Conservation (phyloP, 2,329 filamentous ascomycete species). For the Diaporthe sp. region DNA sequence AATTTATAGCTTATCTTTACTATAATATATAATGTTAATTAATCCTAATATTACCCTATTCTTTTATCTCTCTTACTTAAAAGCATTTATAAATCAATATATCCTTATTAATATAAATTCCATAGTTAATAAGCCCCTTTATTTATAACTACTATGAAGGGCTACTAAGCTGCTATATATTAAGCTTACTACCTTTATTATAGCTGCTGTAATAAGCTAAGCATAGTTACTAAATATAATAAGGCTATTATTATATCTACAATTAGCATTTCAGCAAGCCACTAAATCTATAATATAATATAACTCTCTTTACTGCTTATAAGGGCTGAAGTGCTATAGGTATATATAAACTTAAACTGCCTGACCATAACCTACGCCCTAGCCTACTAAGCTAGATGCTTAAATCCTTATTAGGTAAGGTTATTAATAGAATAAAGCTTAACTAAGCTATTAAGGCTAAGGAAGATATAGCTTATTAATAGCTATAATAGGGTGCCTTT, state of each 20-base stretch:
- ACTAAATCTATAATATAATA: rapidly evolving
- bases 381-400: background rate
- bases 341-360: background rate
- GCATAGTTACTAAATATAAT: background rate
- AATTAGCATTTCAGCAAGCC: background rate
- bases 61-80: no score
- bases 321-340: background rate
- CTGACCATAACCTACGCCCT: rapidly evolving
- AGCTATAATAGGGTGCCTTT: background rate
- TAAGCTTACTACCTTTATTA: background rate
- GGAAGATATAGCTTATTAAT: background rate
- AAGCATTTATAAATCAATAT: no score
- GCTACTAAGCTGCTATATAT: background rate
- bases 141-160: no score
- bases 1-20: no score
- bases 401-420: background rate
- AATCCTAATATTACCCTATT: no score
- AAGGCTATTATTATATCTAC: background rate
- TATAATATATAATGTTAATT: no score
- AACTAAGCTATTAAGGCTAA: background rate
- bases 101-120: no score
- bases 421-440: background rate
- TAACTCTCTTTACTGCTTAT: background rate
- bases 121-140: no score
- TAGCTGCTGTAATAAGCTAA: background rate